A percentile compares a stretch with the other conserved stretches of the same genome.
Conservation (phyloP, 2,329 filamentous ascomycete species). For the Sphaerostilbella broomeana region DNA sequence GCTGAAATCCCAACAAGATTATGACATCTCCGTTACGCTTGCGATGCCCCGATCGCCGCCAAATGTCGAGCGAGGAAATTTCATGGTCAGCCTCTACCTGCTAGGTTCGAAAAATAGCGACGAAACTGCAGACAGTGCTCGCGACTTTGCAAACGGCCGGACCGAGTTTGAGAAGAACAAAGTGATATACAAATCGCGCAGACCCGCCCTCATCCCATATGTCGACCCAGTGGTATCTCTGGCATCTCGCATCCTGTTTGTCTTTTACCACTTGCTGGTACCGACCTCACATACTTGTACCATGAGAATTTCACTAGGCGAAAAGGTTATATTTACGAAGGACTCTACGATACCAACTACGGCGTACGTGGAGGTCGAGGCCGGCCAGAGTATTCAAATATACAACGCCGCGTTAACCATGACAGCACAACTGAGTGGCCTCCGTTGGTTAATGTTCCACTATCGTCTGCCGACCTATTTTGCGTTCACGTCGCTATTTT, state of each 20-base stretch:
- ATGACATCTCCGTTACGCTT: conserved; percentile 74
- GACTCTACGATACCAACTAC: conserved; percentile 36
- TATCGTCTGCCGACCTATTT: conserved; percentile 65
- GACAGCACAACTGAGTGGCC: conserved; percentile 65
- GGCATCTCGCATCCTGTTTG: conserved; percentile 52
- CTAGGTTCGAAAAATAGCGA: conserved; percentile 38
- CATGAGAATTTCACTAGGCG: conserved; percentile 65
- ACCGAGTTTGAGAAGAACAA: conserved; percentile 29
- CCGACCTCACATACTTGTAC: conserved; percentile 56
- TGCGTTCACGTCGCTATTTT: conserved; percentile 65
- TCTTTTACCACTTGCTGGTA: conserved; percentile 65
- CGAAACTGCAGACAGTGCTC: conserved; percentile 22
- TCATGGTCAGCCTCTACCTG: conserved; percentile 81
- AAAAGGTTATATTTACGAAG: conserved; percentile 57
- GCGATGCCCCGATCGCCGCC: conserved; percentile 68
- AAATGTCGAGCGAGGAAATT: conserved; percentile 78
- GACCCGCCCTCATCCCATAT: conserved; percentile 76
- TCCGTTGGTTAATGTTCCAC: conserved; percentile 83
- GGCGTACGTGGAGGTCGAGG: conserved; percentile 59
- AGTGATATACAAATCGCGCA: conserved; percentile 57
- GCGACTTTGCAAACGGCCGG: conserved; percentile 25
- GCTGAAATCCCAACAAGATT: conserved; percentile 66
- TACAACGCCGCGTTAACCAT: conserved; percentile 65
- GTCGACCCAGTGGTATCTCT: conserved; percentile 61
- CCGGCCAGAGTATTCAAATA: conserved; percentile 64